Evolutionary conservation across 225 moss, liverwort and hornwort species (phyloP).

Genomic region (Asterella californica): DNA sequence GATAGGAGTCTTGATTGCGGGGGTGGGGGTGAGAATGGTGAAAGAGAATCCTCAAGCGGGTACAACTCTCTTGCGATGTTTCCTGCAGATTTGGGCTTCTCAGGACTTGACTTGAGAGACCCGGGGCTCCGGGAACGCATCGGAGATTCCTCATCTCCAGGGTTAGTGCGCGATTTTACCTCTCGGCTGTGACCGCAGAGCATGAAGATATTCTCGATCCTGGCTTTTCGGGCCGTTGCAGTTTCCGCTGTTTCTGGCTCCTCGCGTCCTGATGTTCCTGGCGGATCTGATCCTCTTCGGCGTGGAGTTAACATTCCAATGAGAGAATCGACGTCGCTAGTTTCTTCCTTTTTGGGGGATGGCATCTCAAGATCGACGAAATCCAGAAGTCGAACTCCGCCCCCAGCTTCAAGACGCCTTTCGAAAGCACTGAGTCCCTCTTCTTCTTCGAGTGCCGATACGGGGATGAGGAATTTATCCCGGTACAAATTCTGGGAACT

Average conservation of each 20-base stretch:
- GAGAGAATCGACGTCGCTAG: constrained; percentile 9
- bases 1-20: constrained; percentile 14
- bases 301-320: constrained; percentile 11
- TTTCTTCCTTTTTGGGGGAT: neutral
- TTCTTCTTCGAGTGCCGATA: neutral
- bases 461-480: constrained; percentile 26
- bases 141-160: constrained; percentile 33
- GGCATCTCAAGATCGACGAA: neutral
- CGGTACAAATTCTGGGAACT: constrained; percentile 6
- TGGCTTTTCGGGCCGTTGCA: constrained; percentile 69
- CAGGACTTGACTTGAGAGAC: constrained; percentile 8
- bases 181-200: constrained; percentile 83
- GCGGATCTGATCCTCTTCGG: neutral
- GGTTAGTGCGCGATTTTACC: constrained; percentile 48
- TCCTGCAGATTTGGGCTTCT: neutral
- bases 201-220: constrained; percentile 84
- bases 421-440: neutral
- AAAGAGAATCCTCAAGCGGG: constrained; percentile 19
- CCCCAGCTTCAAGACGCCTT: constrained; percentile 21
- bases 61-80: constrained; percentile 15
- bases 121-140: constrained; percentile 2
- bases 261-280: constrained; percentile 14
- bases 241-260: constrained; percentile 36
- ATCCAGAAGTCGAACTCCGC: neutral
- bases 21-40: constrained; percentile 19